Conservation (phyloP, 805 yeast species). For the Wickerhamiella sergipiensis region DNA sequence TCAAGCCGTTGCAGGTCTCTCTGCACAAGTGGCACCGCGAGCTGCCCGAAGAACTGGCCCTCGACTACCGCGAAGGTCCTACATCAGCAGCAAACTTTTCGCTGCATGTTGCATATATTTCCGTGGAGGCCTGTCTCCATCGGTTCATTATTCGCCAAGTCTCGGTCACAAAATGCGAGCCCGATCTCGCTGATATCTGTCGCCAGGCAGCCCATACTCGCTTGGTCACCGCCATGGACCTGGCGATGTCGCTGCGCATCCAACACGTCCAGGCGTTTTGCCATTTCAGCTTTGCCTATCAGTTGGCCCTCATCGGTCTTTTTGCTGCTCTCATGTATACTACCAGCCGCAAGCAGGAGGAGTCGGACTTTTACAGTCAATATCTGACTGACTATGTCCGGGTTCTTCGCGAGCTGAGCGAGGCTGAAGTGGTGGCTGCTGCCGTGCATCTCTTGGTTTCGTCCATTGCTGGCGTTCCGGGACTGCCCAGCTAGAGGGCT, state of each 20-base stretch:
- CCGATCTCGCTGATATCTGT: conserved; percentile 52
- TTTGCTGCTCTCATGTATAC: conserved; percentile 73
- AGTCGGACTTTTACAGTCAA: conserved; percentile 48
- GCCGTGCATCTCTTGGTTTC: conserved; percentile 63
- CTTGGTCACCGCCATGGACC: conserved; percentile 67
- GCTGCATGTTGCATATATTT: conserved; percentile 73
- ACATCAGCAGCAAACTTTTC: conserved; percentile 49
- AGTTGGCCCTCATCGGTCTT: conserved; percentile 71
- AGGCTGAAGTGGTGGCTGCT: conserved; percentile 60
- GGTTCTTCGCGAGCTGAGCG: conserved; percentile 59
- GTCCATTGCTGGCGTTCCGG: conserved; percentile 59
- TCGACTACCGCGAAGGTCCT: conserved; percentile 15
- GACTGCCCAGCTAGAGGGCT: conserved; percentile 5
- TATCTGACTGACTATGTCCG: conserved; percentile 65
- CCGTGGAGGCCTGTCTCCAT: conserved; percentile 78
- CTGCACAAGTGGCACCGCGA: conserved; percentile 25
- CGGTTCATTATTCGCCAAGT: conserved; percentile 30
- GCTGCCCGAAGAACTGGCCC: conserved; percentile 21
- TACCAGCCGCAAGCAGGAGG: conserved; percentile 44
- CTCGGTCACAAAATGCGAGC: conserved; percentile 29
- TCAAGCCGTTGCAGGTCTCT: conserved; percentile 38
- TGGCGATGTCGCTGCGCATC: conserved; percentile 57
- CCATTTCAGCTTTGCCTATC: conserved; percentile 71
- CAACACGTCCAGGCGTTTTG: conserved; percentile 83
- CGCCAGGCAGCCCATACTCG: conserved; percentile 77